Conservation (phyloP, 371 early-diverging fungal genomes). For the Apophysomyces sp. region DNA sequence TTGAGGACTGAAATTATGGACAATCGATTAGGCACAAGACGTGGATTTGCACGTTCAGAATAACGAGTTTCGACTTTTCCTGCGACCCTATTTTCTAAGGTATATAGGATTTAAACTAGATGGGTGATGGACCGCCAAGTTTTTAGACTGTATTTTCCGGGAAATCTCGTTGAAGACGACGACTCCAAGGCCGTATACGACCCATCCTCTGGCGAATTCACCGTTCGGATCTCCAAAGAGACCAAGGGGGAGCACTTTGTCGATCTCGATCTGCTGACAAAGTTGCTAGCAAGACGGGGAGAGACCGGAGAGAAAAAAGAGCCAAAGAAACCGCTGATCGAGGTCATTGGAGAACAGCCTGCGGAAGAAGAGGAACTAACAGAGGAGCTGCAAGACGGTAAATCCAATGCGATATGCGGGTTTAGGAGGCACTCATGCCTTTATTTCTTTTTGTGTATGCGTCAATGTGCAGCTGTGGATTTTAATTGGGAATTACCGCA, state of each 20-base stretch:
- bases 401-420: not conserved
- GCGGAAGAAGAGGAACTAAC: conserved; percentile 19
- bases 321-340: conserved; percentile 58
- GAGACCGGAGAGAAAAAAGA: conserved; percentile 32
- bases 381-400: conserved; percentile 41
- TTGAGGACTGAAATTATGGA: not conserved
- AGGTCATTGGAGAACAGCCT: conserved; percentile 59
- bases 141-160: conserved; percentile 81
- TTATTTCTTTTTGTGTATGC: conserved; percentile 13
- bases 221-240: conserved; percentile 76
- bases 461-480: conserved; percentile 49
- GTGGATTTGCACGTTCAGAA: conserved; percentile 80
- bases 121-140: conserved; percentile 25
- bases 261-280: conserved; percentile 87
- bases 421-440: too few species aligned
- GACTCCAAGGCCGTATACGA: conserved; percentile 80
- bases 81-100: conserved; percentile 85
- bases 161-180: conserved; percentile 85
- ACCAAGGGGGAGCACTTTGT: conserved; percentile 77
- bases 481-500: conserved; percentile 91
- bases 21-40: conserved; percentile 65
- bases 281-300: conserved; percentile 69
- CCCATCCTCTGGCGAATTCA: conserved; percentile 74
- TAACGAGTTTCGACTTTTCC: conserved; percentile 75
- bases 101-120: too few species aligned